phyloP scores from a whole-genome alignment of 352 stramenopile genomes.

The Peronospora belbahrii region DNA sequence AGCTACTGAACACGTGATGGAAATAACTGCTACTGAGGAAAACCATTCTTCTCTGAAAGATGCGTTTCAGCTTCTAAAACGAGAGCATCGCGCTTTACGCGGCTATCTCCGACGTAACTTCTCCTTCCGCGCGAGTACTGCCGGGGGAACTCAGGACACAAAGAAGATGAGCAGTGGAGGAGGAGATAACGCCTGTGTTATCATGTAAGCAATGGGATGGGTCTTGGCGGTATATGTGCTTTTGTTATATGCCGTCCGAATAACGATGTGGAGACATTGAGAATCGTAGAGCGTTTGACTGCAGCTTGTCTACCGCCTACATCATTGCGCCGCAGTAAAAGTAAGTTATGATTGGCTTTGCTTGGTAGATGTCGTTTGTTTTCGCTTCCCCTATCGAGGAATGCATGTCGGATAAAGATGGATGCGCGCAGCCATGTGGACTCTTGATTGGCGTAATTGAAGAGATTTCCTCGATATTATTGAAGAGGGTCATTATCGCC shows the following conservation, averaged over 20 bases:
- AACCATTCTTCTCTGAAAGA: conserved; percentile 33
- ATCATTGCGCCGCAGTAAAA: conserved; percentile 21
- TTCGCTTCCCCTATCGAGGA: not conserved
- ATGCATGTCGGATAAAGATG: not conserved
- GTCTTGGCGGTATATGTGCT: too few relatives aligned
- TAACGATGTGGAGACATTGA: conserved; percentile 3
- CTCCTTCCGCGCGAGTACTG: conserved; percentile 45
- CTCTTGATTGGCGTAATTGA: conserved; percentile 39
- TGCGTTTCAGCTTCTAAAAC: conserved; percentile 52
- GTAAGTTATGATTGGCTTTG: conserved; percentile 26
- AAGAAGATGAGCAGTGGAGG: conserved; percentile 27
- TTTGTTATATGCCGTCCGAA: conserved; percentile 18
- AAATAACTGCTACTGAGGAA: conserved; percentile 29
- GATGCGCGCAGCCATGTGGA: too few relatives aligned
- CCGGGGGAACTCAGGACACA: conserved; percentile 24
- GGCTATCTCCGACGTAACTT: conserved; percentile 82
- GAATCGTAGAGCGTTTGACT: conserved; percentile 6
- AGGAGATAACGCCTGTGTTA: conserved; percentile 48
- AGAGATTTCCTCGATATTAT: conserved; percentile 59
- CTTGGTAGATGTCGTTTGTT: not conserved
- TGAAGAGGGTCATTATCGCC: conserved; percentile 67
- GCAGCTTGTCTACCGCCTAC: conserved; percentile 5
- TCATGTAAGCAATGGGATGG: conserved; percentile 43
- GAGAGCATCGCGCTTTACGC: conserved; percentile 63
- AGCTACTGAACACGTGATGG: conserved; percentile 71